Conservation (phyloP, 129 eudicot genomes). For the Solidago caesia region DNA sequence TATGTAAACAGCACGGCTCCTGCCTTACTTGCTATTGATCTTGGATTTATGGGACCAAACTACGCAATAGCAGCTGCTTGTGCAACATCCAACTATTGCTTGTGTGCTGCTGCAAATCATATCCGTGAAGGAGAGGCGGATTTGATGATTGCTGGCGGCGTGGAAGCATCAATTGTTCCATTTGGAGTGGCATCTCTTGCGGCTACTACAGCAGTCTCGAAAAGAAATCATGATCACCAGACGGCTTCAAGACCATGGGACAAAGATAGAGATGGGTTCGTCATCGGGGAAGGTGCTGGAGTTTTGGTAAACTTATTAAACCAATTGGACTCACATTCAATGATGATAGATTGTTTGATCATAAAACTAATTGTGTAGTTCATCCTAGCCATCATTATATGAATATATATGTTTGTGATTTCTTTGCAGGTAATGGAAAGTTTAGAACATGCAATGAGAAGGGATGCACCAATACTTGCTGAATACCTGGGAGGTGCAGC, state of each 20-base stretch:
- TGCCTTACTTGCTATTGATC: not conserved
- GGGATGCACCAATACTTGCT: not conserved
- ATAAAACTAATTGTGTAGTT: too few relatives aligned
- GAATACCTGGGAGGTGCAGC: not conserved
- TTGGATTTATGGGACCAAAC: not conserved
- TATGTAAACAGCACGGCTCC: not conserved
- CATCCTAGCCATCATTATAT: too few relatives aligned
- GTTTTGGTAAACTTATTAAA: not conserved
- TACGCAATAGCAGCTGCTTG: not conserved
- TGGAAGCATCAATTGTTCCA: not conserved
- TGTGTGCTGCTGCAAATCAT: not conserved
- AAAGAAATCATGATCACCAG: not conserved
- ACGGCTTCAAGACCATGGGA: not conserved
- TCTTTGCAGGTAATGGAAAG: not conserved
- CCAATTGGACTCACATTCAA: not conserved
- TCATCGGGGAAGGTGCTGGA: not conserved
- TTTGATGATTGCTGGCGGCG: not conserved
- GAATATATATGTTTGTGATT: not conserved
- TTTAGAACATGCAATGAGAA: slow-evolving; percentile 7
- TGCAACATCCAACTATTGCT: not conserved
- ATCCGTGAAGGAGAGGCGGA: not conserved
- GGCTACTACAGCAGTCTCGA: not conserved
- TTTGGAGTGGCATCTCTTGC: not conserved
- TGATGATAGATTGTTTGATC: too few relatives aligned
- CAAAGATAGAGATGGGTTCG: not conserved